phyloP scores from a whole-genome alignment of 352 stramenopile genomes.

The Elongisporangium anandrum region DNA sequence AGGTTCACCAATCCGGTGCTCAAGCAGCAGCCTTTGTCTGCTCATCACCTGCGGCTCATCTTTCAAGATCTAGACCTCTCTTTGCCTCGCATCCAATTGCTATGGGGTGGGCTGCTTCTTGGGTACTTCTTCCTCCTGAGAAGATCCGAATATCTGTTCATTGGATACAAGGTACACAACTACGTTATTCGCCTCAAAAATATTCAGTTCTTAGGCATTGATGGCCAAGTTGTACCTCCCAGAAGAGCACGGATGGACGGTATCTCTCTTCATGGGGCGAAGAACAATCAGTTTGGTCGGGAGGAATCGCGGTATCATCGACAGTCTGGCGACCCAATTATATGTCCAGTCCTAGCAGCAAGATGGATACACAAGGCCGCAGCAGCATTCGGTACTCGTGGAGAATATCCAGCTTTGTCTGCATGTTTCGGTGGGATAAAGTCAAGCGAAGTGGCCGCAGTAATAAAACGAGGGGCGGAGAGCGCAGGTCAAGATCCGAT shows the following conservation, averaged over 20 bases:
- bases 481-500: no score
- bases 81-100: conserved; percentile 5
- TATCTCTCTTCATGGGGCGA: conserved; percentile 2
- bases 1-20: conserved; percentile 10
- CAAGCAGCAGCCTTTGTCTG: conserved; percentile 12
- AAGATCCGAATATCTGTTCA: conserved; percentile 13
- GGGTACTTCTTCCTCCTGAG: conserved; percentile 14
- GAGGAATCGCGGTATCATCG: conserved; percentile 1
- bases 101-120: conserved; percentile 11
- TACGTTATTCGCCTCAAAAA: conserved; percentile 12
- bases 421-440: background rate
- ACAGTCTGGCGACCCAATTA: background rate
- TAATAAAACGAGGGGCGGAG: background rate
- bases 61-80: conserved; percentile 1
- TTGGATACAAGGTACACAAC: conserved; percentile 7
- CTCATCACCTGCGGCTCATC: conserved; percentile 5
- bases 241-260: background rate
- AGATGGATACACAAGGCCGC: background rate
- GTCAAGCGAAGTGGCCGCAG: background rate
- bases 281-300: conserved; percentile 8
- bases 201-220: background rate
- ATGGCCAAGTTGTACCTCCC: background rate
- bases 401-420: background rate
- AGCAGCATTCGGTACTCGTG: background rate
- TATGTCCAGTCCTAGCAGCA: background rate